phyloP scores from a whole-genome alignment of 495 filamentous ascomycete genomes.

The Penicillium daleae region DNA sequence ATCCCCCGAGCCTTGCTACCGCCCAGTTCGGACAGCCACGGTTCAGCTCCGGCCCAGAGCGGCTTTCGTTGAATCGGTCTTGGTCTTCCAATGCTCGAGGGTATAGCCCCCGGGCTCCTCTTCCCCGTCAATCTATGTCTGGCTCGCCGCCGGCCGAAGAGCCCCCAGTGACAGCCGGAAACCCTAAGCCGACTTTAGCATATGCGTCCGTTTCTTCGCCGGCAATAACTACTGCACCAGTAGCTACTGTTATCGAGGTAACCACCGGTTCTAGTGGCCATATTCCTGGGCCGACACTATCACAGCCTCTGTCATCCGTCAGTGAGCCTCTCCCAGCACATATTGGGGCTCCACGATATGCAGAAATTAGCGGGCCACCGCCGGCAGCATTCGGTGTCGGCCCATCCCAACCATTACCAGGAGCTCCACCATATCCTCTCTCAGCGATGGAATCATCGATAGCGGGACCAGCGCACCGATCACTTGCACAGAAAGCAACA shows the following conservation, averaged over 20 bases:
- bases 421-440: conserved; percentile 35
- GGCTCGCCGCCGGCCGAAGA: conserved; percentile 67
- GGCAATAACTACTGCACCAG: conserved; percentile 31
- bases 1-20: conserved; percentile 47
- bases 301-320: conserved; percentile 18
- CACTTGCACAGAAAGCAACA: conserved; percentile 62
- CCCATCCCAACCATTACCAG: conserved; percentile 32
- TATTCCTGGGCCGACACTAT: neutral
- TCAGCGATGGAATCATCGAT: conserved; percentile 30
- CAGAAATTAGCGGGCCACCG: conserved; percentile 41
- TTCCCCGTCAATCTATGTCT: conserved; percentile 86
- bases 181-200: conserved; percentile 56
- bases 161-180: conserved; percentile 62
- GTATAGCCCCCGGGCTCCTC: conserved; percentile 65
- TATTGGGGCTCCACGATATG: conserved; percentile 18
- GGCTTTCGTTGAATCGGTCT: conserved; percentile 70
- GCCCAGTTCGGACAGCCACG: conserved; percentile 47
- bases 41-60: conserved; percentile 60
- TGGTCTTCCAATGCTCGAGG: conserved; percentile 69
- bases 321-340: conserved; percentile 35
- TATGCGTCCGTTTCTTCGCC: conserved; percentile 45
- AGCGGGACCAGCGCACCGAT: conserved; percentile 31
- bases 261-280: conserved; percentile 30
- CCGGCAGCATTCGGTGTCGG: conserved; percentile 31
- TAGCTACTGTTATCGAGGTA: conserved; percentile 33